Percentiles rank a stretch among this genome's conserved stretches.
Conservation (phyloP, 2,329 filamentous ascomycete species). For the Fusarium cyanostomum region DNA sequence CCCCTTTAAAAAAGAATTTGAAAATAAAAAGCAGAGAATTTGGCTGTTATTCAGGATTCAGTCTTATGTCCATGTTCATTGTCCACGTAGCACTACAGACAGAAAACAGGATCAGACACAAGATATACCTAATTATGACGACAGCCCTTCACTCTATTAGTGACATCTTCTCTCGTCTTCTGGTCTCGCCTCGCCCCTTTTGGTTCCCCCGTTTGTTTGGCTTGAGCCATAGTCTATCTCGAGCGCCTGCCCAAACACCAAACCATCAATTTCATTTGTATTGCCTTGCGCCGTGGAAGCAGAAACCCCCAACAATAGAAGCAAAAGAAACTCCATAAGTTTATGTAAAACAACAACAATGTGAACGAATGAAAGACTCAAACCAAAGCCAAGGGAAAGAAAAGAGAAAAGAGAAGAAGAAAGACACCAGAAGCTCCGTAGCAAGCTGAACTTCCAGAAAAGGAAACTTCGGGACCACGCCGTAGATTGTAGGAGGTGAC, state of each 20-base stretch:
- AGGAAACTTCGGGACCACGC: slow-evolving; percentile 16
- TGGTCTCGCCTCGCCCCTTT: slow-evolving; percentile 5
- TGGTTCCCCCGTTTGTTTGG: slow-evolving; percentile 30
- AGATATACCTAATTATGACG: slow-evolving; percentile 13
- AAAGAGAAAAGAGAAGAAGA: slow-evolving; percentile 9
- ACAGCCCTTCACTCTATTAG: slow-evolving; percentile 6
- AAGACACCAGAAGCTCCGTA: slow-evolving; percentile 17
- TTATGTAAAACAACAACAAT: slow-evolving; percentile 14
- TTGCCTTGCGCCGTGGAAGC: slow-evolving; percentile 33
- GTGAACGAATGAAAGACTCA: neutral
- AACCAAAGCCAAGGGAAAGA: slow-evolving; percentile 2
- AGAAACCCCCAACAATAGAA: slow-evolving; percentile 8
- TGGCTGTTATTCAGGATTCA: slow-evolving; percentile 19
- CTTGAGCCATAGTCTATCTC: slow-evolving; percentile 41
- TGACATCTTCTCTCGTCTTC: slow-evolving; percentile 1
- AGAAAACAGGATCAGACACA: slow-evolving; percentile 3
- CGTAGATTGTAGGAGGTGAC: slow-evolving; percentile 29
- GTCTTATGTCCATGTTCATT: slow-evolving; percentile 7
- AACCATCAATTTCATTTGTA: slow-evolving; percentile 26
- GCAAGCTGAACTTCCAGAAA: slow-evolving; percentile 16
- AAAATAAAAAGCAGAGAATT: neutral
- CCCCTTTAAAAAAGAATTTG: neutral
- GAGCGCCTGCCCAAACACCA: slow-evolving; percentile 33
- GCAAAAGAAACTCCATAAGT: slow-evolving; percentile 15
- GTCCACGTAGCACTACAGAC: slow-evolving; percentile 4